Base-by-base conservation (phyloP, 129 eudicot genomes). In the Centaurea solstitialis region DNA sequence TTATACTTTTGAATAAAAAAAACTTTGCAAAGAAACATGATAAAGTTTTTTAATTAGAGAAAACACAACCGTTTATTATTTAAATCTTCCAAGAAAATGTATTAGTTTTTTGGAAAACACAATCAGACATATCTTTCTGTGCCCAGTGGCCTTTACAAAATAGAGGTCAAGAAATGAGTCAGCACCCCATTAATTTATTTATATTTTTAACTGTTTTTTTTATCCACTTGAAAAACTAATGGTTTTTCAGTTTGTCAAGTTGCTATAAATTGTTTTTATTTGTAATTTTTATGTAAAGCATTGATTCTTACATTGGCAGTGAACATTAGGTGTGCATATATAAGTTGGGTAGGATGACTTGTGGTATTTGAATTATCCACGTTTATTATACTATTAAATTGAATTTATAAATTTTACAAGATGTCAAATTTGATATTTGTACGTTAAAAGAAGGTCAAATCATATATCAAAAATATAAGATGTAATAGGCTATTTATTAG, bases 81-180 rank as follows among this genome's bases (percentile, higher is more conserved):
- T 50, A 50, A 57, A 57, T 57, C 9, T 6, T 57, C 22, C 65
- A 57, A 5, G 18, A 57, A 57, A 6, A n/a, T 18, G 9, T 50
- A n/a, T 0, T 57, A 17, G 8, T 57, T 57, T 53, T 57, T n/a
- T 17, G 22, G 62, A 57, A 53, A 57, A 57, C 9, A 57, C 65
- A 57, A 57, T 64, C 30, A 20, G 73, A 18, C 70, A 13, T 61
- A 72, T 40, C 70, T 62, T 39, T 72, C 71, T 23, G 43, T 8
- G 50, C 78, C 73, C 33, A 64, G 13, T 64, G 28, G 68, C 68
- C 70, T 80, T 72, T 24, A 72, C 78, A 80, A 80, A 62, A 80
- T 72, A 80, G 12, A 39, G 84, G 78, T 80, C 84, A 80, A 80
- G 9, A 80, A 33, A 40, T 72, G 84, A 80, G 67, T 80, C 84